These are phyloP conservation scores for Leccinum holopus DNA, from an alignment of 1,284 basidiomycete species.

Conservation along the genomic window DNA sequence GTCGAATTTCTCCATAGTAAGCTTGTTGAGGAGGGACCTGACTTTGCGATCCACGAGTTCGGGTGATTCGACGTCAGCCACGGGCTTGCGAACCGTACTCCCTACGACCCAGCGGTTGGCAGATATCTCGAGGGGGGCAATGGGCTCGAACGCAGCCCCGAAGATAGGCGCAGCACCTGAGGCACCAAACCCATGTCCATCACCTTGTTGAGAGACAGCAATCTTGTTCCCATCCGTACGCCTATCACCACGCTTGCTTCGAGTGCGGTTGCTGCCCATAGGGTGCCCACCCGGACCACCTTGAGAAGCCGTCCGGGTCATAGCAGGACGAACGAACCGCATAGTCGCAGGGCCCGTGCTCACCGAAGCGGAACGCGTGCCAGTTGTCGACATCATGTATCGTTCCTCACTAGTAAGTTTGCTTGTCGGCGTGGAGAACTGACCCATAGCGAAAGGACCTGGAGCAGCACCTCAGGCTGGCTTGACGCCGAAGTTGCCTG, in stretches of 20 bases:
- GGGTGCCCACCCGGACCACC: conserved; percentile 55
- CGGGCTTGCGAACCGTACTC: conserved; percentile 31
- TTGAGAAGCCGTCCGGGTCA: conserved; percentile 78
- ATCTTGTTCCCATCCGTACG: conserved; percentile 50
- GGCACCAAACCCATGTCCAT: conserved; percentile 33
- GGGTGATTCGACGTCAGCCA: conserved; percentile 64
- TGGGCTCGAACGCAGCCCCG: conserved; percentile 49
- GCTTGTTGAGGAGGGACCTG: conserved; percentile 91
- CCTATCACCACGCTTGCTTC: conserved; percentile 72
- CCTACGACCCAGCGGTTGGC: conserved; percentile 80
- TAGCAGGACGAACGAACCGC: conserved; percentile 52
- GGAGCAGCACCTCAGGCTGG: conserved; percentile 30
- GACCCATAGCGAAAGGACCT: conserved; percentile 67
- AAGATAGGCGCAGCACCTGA: conserved; percentile 11
- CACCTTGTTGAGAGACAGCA: conserved; percentile 27
- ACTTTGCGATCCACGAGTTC: conserved; percentile 93
- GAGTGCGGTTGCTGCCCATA: conserved; percentile 58
- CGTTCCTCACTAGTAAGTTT: conserved; percentile 75
- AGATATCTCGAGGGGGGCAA: conserved; percentile 73
- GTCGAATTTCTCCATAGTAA: conserved; percentile 97
- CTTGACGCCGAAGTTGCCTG: conserved; percentile 39
- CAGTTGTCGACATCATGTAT: conserved; percentile 50
- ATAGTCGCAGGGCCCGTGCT: conserved; percentile 42
- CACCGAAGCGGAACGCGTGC: conserved; percentile 47
- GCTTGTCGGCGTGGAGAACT: conserved; percentile 58